Evolutionary conservation across 352 stramenopile genomes (phyloP), one percentile per base, ranked within the genome.

Genomic region (Phytophthora colocasiae): DNA sequence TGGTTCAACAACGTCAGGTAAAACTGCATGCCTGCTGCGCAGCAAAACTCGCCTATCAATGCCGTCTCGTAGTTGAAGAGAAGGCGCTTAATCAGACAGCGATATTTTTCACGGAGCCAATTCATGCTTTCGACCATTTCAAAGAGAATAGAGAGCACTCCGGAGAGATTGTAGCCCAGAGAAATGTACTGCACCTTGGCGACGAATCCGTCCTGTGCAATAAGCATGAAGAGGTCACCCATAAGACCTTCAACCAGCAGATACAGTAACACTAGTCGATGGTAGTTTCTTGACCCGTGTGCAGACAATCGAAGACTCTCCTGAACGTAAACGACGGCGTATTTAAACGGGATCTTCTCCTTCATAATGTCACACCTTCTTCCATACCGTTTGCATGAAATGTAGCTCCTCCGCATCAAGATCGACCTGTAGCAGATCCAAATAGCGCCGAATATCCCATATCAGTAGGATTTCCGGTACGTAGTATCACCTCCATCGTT

Each of bases 61-160:
- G 63, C 56, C 2, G 57, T 66, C 49, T 71, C 63, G 12, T 65
- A 67, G 44, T 66, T 71, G 38, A 71, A 71, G 7, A 71, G 38
- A 15, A 71, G 38, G 0, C 63, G 49, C 32, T 67, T 70, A 2
- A 53, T 45, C 6, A 61, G 8, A 8, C 41, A 38, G 5, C 53
- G 36, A 5, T 9, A 7, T 3, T 32, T 55, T 12, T 59, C 38
- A 1, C 17, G 7, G 2, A 66, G 8, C 34, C 40, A 67, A n/a
- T 58, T 53, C 31, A 52, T 58, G 14, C 45, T 53, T 36, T 71
- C 63, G 11, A 63, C 24, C 31, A 66, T 62, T 17, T 71, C 63
- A n/a, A 71, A 71, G 8, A 65, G 24, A 26, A 71, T 46, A 26
- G 58, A 65, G 7, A 71, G 46, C 12, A 71, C 26, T 9, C 57